phyloP scores from a whole-genome alignment of 805 yeast genomes.

The Hanseniaspora meyeri region DNA sequence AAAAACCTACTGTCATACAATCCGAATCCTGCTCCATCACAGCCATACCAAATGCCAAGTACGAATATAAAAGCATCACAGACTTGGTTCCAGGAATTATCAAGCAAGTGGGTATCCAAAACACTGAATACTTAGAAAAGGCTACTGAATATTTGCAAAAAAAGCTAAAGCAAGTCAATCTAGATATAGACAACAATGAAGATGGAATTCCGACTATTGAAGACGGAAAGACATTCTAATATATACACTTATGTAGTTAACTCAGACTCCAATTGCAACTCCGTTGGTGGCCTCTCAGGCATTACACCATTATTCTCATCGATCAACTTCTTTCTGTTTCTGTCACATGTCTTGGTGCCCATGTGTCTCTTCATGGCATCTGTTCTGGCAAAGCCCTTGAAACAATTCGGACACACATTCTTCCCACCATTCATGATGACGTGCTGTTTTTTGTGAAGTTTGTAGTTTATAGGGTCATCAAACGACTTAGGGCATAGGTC shows the following conservation, averaged over 20 bases:
- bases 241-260: background rate
- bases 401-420: constrained; percentile 63
- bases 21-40: constrained; percentile 61
- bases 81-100: constrained; percentile 89
- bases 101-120: constrained; percentile 58
- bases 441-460: constrained; percentile 67
- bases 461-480: constrained; percentile 55
- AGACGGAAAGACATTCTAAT: constrained; percentile 44
- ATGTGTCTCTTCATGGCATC: constrained; percentile 70
- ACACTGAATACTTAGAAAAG: constrained; percentile 36
- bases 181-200: constrained; percentile 18
- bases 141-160: constrained; percentile 47
- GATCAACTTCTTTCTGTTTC: constrained; percentile 49
- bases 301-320: constrained; percentile 30
- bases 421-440: constrained; percentile 37
- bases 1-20: constrained; percentile 3
- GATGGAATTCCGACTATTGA: constrained; percentile 42
- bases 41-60: constrained; percentile 83
- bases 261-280: constrained; percentile 6
- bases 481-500: constrained; percentile 49
- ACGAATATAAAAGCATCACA: constrained; percentile 82
- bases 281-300: constrained; percentile 14
- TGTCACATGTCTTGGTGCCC: constrained; percentile 60
- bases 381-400: constrained; percentile 72
- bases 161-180: background rate